Base-by-base conservation (phyloP, 306 rosid genomes). In the Gastrolobium bilobum region DNA sequence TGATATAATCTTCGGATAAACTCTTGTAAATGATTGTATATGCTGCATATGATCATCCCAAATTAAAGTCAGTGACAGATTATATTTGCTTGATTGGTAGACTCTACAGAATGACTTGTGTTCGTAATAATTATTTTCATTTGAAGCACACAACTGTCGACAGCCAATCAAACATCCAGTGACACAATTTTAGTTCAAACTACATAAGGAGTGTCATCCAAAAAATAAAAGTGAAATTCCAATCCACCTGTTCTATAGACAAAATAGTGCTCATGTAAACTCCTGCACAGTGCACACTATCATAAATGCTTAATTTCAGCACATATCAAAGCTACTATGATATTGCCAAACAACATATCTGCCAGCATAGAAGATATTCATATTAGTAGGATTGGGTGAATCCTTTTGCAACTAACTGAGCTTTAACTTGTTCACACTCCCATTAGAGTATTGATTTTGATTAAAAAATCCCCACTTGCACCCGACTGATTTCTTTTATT, bases 11-110 rank as follows among this genome's bases (percentile, higher is more conserved):
- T 82, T 76, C 4, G 77, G 65, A 88, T 34, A 72, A 90, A 88
- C 70, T 90, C 90, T 53, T 84, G 94, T 48, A 89, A 5, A 80
- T 90, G 93, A 85, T 95, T 91, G 80, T 95, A 95, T 71, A 95
- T 95, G 94, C 99, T 95, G 96, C 78, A 87, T n/a, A n/a, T 60
- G 70, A 56, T 68, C 69, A 81, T 65, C 81, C 53, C 40, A 72
- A 71, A 79, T 69, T 40, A 37, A 71, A 61, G 48, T 83, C 72
- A 86, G 85, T 20, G 3, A 64, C 72, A 68, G 10, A 42, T 9
- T 63, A 58, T 56, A 4, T 65, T 15, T 38, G 7, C 39, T 34
- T 14, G 8, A 38, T n/a, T 52, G 3, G 11, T 35, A 34, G 8
- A 79, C 53, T 54, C 10, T 26, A 14, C 69, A 47, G 52, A 51